Evolutionary conservation across 139 green algal genomes (phyloP).

Genomic region (Chlamydomonas eustigma): DNA sequence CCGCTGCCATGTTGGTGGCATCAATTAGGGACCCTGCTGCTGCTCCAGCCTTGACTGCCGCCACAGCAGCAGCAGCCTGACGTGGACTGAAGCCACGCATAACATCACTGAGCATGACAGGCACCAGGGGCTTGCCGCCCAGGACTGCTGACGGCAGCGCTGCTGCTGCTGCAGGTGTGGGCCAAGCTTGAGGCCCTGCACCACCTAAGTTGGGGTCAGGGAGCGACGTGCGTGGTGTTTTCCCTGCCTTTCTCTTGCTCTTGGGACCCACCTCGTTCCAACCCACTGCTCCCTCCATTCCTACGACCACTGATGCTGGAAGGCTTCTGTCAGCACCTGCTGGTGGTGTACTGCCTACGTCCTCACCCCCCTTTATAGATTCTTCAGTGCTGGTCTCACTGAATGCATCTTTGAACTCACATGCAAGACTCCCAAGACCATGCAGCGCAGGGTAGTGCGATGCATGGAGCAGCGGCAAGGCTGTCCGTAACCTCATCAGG

Average conservation of each 20-base stretch:
- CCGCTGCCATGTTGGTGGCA: too few relatives aligned
- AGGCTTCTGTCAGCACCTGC: too few relatives aligned
- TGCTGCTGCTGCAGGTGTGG: background rate
- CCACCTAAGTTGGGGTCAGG: background rate
- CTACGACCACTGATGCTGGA: too few relatives aligned
- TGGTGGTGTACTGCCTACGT: background rate
- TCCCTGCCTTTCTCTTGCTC: background rate
- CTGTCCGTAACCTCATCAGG: conserved; percentile 38
- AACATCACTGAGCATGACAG: conserved; percentile 54
- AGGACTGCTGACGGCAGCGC: conserved; percentile 20
- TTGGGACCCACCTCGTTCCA: conserved; percentile 7
- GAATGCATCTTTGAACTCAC: conserved; percentile 37
- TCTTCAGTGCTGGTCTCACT: too few relatives aligned
- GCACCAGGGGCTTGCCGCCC: conserved; percentile 49
- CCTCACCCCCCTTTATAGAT: too few relatives aligned
- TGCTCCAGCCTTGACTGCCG: background rate
- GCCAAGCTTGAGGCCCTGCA: background rate
- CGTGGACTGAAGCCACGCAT: conserved; percentile 54
- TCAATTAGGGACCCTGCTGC: too few relatives aligned
- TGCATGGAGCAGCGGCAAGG: conserved; percentile 37
- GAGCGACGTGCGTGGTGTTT: background rate
- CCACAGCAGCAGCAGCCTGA: conserved; percentile 15
- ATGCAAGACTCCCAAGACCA: conserved; percentile 46
- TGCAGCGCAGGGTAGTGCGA: conserved; percentile 45
- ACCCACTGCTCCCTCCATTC: background rate